Evolutionary conservation across 2,329 filamentous ascomycete species (phyloP), one percentile per base, ranked within the genome.

Genomic region (Hypoxylon sp.): DNA sequence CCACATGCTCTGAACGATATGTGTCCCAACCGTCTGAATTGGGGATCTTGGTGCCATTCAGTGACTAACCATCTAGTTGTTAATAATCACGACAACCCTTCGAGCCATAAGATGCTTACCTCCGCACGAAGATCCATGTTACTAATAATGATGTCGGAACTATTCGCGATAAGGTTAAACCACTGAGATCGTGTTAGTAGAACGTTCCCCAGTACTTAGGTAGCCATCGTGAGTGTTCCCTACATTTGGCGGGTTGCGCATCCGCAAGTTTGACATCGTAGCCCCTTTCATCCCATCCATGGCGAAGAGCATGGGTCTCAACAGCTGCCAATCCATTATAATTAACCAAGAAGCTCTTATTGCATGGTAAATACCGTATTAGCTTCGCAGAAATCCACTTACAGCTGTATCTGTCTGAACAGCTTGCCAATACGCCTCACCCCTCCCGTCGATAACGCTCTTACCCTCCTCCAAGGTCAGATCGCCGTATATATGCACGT

Each of bases 21-120:
- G 85, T 89, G 68, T 89, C 86, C 85, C 85, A 87, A 33, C 85
- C 87, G 72, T 90, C 88, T 0, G 88, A 91, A 75, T 92, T 91
- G 51, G 73, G 61, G 7, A 74, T 74, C 76, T 89, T 88, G 2
- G 88, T 87, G 4, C 75, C 73, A 67, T 87, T 84, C 1, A 71
- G 58, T 9, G 71, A 72, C 65, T 69, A 51, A 51, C n/a, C 4
- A 20, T 6, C 11, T 32, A n/a, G 9, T 4, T 40, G 51, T 69
- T 20, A 65, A 33, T n/a, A 26, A 30, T 36, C 9, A 18, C 42
- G 33, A 2, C 9, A 33, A 11, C n/a, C 49, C 16, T 36, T 40
- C 20, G 28, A 16, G 33, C 48, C 22, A 28, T 3, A 4, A 5
- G 20, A 36, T 1, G 28, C 30, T 51, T 56, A 67, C 67, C 50